A percentile compares a stretch with the other conserved stretches of the same genome.
These are phyloP conservation scores for Monosporascus ibericus DNA, from an alignment of 2,329 filamentous ascomycete genomes.

Conservation along the genomic window DNA sequence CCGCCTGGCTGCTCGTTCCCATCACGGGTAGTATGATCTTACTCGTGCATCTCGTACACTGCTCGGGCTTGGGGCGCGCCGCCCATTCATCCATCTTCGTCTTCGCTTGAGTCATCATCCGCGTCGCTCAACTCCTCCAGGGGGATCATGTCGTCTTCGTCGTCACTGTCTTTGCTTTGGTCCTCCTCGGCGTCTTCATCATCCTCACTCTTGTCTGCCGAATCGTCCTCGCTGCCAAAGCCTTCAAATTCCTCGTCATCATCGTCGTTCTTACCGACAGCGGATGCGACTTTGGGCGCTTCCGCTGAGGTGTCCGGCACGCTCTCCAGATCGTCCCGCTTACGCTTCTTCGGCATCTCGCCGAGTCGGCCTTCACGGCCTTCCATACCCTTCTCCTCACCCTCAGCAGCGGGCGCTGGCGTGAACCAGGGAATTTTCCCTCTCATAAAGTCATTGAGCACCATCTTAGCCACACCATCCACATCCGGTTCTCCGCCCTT, in stretches of 20 bases:
- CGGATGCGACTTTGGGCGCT: slow-evolving; percentile 22
- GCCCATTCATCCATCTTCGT: slow-evolving; percentile 34
- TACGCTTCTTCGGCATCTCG: slow-evolving; percentile 81
- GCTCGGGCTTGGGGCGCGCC: slow-evolving; percentile 33
- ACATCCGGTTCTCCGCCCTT: slow-evolving; percentile 93
- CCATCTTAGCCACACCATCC: slow-evolving; percentile 93
- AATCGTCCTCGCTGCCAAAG: slow-evolving; percentile 39
- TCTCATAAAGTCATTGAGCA: slow-evolving; percentile 90
- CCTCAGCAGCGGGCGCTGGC: slow-evolving; percentile 59
- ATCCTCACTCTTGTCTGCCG: slow-evolving; percentile 15
- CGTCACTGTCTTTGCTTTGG: slow-evolving; percentile 29
- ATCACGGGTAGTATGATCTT: background rate
- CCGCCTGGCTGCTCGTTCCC: background rate
- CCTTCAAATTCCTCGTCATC: slow-evolving; percentile 41
- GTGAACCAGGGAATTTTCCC: slow-evolving; percentile 98
- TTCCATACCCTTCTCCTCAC: slow-evolving; percentile 49
- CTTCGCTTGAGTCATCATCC: slow-evolving; percentile 23
- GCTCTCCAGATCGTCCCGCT: slow-evolving; percentile 46
- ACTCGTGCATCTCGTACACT: slow-evolving; percentile 3
- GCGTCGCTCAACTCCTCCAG: slow-evolving; percentile 28
- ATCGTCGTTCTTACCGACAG: slow-evolving; percentile 23
- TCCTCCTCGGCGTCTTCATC: slow-evolving; percentile 27
- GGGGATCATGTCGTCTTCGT: slow-evolving; percentile 42
- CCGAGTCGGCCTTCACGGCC: slow-evolving; percentile 74
- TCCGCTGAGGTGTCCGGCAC: slow-evolving; percentile 21